Conservation (phyloP, 1,284 basidiomycete genomes). For the Boletus sp. region DNA sequence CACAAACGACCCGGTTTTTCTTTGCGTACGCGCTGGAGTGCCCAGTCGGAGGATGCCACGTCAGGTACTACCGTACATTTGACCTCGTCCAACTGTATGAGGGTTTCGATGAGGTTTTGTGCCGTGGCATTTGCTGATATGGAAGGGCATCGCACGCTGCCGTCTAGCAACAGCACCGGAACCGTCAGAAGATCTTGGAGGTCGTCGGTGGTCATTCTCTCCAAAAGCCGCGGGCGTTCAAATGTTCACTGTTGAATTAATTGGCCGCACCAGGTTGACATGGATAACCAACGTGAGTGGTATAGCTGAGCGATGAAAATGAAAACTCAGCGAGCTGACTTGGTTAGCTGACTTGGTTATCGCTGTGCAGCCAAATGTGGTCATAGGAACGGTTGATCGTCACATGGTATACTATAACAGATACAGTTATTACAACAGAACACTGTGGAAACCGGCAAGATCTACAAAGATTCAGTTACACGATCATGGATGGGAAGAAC, state of each 20-base stretch:
- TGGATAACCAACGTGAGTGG: slow-evolving; percentile 1
- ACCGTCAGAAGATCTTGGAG: slow-evolving; percentile 51
- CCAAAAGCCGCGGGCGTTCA: background rate
- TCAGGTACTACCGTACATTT: slow-evolving; percentile 59
- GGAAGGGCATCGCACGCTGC: slow-evolving; percentile 65
- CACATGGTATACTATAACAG: background rate
- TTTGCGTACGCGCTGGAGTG: slow-evolving; percentile 61
- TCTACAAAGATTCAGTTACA: slow-evolving; percentile 1
- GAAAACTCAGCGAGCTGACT: background rate
- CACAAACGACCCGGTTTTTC: slow-evolving; percentile 64
- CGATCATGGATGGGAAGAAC: slow-evolving; percentile 40
- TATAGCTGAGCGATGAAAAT: background rate
- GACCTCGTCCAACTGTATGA: slow-evolving; percentile 53
- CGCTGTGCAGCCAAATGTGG: background rate
- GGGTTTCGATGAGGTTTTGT: slow-evolving; percentile 58
- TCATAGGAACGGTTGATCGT: no score
- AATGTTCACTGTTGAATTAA: slow-evolving; percentile 1
- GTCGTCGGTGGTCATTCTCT: slow-evolving; percentile 35
- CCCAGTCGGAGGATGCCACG: slow-evolving; percentile 63
- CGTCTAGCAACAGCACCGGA: slow-evolving; percentile 60
- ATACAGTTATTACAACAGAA: slow-evolving; percentile 19
- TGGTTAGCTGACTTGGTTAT: no score
- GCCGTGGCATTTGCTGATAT: slow-evolving; percentile 55
- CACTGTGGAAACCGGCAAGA: slow-evolving; percentile 7
- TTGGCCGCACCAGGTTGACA: slow-evolving; percentile 12